Percentiles rank a stretch among this genome's conserved stretches.
phyloP scores from a whole-genome alignment of 140 eudicot genomes.

The Bidens hawaiensis region DNA sequence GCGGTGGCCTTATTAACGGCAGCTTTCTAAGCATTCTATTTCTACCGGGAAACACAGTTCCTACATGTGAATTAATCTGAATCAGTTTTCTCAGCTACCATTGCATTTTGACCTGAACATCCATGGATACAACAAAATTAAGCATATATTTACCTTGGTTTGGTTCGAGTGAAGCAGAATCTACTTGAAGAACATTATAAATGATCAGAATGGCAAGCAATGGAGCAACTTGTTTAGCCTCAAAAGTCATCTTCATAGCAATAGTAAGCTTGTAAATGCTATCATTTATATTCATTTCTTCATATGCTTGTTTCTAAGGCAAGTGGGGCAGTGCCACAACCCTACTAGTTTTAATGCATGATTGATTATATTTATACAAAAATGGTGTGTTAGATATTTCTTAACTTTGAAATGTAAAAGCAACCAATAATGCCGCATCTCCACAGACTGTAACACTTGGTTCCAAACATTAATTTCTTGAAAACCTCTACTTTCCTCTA shows the following conservation, averaged over 20 bases:
- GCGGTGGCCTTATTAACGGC: neutral
- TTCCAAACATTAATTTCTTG: no score
- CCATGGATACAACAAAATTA: neutral
- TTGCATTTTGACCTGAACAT: neutral
- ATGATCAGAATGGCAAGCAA: neutral
- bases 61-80: neutral
- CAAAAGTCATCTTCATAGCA: neutral
- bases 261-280: no score
- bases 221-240: neutral
- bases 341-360: no score
- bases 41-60: neutral
- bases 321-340: no score
- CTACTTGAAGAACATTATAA: slow-evolving; percentile 9
- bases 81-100: neutral
- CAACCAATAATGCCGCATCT: no score
- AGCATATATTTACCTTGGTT: neutral
- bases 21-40: neutral
- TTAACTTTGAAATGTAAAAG: no score
- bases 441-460: no score
- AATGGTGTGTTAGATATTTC: no score
- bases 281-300: no score
- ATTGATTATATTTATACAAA: no score
- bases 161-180: slow-evolving; percentile 11
- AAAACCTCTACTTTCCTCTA: no score
- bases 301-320: no score